Percentiles rank a stretch among this genome's conserved stretches.
These are phyloP conservation scores for Alternaria sp. DNA, from an alignment of 2,329 filamentous ascomycete species.

Conservation along the genomic window DNA sequence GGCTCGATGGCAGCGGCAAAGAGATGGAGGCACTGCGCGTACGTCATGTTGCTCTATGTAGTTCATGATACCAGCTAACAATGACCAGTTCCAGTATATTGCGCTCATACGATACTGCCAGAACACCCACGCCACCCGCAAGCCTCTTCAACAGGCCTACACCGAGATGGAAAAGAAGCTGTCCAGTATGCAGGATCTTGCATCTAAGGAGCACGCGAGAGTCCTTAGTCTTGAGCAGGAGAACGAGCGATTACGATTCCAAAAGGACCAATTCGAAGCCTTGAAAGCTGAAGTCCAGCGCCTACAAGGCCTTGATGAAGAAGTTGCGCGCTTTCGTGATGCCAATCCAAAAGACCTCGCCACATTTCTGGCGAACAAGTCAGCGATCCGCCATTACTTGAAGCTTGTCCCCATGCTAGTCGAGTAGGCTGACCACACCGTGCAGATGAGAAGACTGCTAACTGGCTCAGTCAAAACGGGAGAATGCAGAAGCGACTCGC, in stretches of 20 bases:
- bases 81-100: conserved; percentile 58
- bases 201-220: conserved; percentile 47
- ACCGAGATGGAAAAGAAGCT: conserved; percentile 35
- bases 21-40: conserved; percentile 57
- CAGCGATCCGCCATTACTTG: conserved; percentile 40
- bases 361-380: conserved; percentile 33
- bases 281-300: conserved; percentile 28
- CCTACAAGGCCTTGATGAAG: conserved; percentile 30
- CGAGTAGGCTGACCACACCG: conserved; percentile 31
- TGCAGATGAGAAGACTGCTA: conserved; percentile 9
- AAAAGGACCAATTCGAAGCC: conserved; percentile 20
- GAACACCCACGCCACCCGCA: conserved; percentile 33
- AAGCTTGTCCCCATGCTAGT: conserved; percentile 38
- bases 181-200: conserved; percentile 45
- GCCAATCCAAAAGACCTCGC: conserved; percentile 32
- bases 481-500: conserved; percentile 42
- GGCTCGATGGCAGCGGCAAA: conserved; percentile 47
- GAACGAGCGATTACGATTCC: conserved; percentile 24
- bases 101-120: conserved; percentile 42
- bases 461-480: conserved; percentile 40
- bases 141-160: conserved; percentile 23
- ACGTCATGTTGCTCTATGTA: conserved; percentile 9
- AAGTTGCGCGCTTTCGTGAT: conserved; percentile 31
- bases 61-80: conserved; percentile 17
- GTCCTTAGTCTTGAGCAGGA: conserved; percentile 40